Percentiles rank a stretch among this genome's conserved stretches.
Conservation (phyloP, 129 eudicot species). For the Ambrosia trifida region DNA sequence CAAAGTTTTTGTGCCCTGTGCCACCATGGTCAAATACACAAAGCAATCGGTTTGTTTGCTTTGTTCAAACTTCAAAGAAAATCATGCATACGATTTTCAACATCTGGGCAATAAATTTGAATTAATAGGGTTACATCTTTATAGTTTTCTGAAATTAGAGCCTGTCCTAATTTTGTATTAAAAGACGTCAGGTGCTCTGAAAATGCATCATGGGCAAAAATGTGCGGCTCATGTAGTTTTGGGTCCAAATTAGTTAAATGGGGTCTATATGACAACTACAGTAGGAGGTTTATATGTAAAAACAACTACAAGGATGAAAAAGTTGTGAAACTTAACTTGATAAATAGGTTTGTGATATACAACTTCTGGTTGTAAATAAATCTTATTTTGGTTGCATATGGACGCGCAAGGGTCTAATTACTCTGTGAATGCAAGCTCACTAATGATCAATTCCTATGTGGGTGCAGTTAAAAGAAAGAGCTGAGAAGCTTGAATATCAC, state of each 20-base stretch:
- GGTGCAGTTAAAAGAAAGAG: slow-evolving; percentile 71
- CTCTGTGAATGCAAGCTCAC: neutral
- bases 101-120: neutral
- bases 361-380: no score
- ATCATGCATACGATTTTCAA: neutral
- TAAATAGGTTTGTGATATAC: no score
- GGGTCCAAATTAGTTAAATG: no score
- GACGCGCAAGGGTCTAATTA: neutral
- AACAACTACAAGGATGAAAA: no score
- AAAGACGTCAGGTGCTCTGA: no score
- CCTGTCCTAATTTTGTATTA: neutral
- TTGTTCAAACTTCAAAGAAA: neutral
- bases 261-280: no score
- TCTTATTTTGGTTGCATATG: no score
- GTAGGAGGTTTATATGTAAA: no score
- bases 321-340: no score
- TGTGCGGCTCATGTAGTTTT: no score
- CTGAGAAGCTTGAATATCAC: slow-evolving; percentile 82
- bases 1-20: neutral
- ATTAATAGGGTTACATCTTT: neutral
- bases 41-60: neutral
- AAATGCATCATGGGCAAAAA: no score
- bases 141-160: neutral
- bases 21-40: slow-evolving; percentile 9
- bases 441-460: neutral